Evolutionary conservation across 495 filamentous ascomycete species (phyloP), one percentile per base, ranked within the genome.

Genomic region (Aspergillus sclerotiicarbonarius): DNA sequence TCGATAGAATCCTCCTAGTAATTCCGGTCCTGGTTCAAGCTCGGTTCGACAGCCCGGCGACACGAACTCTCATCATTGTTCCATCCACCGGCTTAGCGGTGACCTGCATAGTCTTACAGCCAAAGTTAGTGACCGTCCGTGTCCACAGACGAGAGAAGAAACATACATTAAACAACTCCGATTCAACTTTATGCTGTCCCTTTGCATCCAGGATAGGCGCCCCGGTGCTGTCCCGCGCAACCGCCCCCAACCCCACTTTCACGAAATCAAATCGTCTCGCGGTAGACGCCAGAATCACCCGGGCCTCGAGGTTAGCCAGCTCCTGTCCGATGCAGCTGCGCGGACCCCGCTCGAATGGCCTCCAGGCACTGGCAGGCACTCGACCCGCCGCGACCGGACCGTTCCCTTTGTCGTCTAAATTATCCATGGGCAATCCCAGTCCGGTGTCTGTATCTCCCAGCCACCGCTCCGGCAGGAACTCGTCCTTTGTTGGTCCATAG

Each of bases 321-420:
- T 78, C 77, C 61, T 83, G 78, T 0, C 79, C 80, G 29, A 82
- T 78, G 45, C 81, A 82, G 47, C 70, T 72, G 30, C 78, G 65
- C 1, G 76, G 79, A 0, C 81, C 81, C 4, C 70, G 67, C 63
- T 78, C 73, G 35, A 83, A 83, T 1, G 79, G 70, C 16, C 79
- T 61, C 66, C 67, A 81, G 4, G 72, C 67, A 48, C 71, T 73
- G 39, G 41, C 71, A 67, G 56, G 58, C n/a, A 65, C 33, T 16
- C 37, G 12, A 9, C 32, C 47, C 2, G 47, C 13, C 15, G 13
- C 47, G 18, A 18, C 43, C 1, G 31, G 29, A 31, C 12, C 30
- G 13, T 35, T 18, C 0, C 8, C 15, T 43, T 33, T 44, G 68
- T 72, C 4, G 25, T 37, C 45, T 15, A 19, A 5, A 25, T 25